Base-by-base conservation (phyloP, 139 green algal genomes). In the Yamagishiella unicocca region DNA sequence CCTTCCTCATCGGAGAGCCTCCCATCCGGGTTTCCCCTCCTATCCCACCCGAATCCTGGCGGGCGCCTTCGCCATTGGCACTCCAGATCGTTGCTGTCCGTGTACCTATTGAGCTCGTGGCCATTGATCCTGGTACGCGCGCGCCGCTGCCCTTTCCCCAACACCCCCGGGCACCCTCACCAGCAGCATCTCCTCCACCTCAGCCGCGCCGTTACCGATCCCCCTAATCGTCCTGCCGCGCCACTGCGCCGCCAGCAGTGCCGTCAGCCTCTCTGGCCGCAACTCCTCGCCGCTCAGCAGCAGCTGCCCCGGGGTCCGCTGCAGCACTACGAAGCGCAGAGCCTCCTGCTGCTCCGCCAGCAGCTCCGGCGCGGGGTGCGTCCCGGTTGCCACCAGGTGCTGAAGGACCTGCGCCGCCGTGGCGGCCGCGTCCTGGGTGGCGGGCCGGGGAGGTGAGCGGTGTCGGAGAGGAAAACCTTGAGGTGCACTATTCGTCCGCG, bases 181-280 rank as follows among this genome's bases (percentile, higher is more conserved):
- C 72, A 80, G 72, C 72, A 80, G 29, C 43, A 29, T 0, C 2
- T 80, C 43, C 72, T 80, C 72, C 72, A 43, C 4, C 43, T 80
- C 43, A 7, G 8, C 45, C 42, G 72, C 72, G 43, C 14, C 43
- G 5, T 45, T 14, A 10, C 72, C 43, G 27, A 80, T 17, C 1
- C 42, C 72, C 3, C 72, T 42, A 9, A 62, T 43, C 27, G 43
- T 27, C n/a, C 29, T 27, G 1, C 72, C 72, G 43, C 14, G n/a
- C 72, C 72, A 80, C 27, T 43, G 72, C 17, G 22, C 72, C 24
- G 7, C 9, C 72, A 80, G 72, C 72, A 80, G 17, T 43, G 43
- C 45, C 72, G 27, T n/a, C 42, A 62, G 43, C 72, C 72, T 29
- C 19, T 4, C 10, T 40, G 27, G 12, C 38, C 5, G 14, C 73